Evolutionary conservation across 2,329 filamentous ascomycete genomes (phyloP).

Genomic region (Diaporthe ilicicola): DNA sequence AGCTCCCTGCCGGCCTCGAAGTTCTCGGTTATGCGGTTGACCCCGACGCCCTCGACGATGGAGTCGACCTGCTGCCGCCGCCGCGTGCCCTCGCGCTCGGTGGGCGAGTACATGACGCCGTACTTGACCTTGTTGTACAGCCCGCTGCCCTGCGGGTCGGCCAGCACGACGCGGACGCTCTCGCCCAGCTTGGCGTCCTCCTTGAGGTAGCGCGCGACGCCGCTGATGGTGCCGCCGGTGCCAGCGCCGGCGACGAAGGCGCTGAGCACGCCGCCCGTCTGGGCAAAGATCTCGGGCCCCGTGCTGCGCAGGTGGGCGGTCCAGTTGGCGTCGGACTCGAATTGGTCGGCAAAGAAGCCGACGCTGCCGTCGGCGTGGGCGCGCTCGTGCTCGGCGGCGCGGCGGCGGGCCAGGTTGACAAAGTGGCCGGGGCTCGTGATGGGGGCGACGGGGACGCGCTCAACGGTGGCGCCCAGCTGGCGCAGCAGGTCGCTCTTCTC

Average conservation of each 20-base stretch:
- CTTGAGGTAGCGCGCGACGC: conserved; percentile 85
- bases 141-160: conserved; percentile 93
- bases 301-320: conserved; percentile 83
- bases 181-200: conserved; percentile 64
- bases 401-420: conserved; percentile 85
- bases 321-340: conserved; percentile 92
- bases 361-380: conserved; percentile 67
- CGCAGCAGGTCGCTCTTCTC: conserved; percentile 91
- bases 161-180: conserved; percentile 76
- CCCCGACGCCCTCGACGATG: conserved; percentile 94
- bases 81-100: conserved; percentile 89
- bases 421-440: conserved; percentile 95
- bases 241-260: conserved; percentile 94
- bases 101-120: conserved; percentile 93
- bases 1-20: conserved; percentile 87
- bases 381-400: conserved; percentile 77
- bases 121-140: conserved; percentile 91
- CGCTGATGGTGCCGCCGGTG: conserved; percentile 92
- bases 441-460: conserved; percentile 87
- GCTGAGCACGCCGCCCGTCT: conserved; percentile 78
- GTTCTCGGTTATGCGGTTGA: conserved; percentile 93
- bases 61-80: conserved; percentile 92
- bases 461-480: conserved; percentile 91
- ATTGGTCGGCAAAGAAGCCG: conserved; percentile 96
- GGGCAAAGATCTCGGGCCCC: conserved; percentile 86